phyloP scores from a whole-genome alignment of 2,329 filamentous ascomycete genomes.

The Pezicula rhizophila region DNA sequence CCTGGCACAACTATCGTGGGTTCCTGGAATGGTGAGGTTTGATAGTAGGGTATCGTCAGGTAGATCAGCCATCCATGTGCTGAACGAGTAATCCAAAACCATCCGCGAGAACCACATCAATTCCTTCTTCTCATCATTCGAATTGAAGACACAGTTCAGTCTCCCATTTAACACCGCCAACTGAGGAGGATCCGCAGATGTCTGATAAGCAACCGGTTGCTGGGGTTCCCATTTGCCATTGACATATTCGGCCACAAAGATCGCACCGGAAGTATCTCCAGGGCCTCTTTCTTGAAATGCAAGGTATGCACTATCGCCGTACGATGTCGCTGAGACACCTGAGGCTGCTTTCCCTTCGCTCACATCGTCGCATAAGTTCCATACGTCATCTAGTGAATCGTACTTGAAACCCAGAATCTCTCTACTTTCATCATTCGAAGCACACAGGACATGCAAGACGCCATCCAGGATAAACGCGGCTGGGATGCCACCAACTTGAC shows the following conservation, averaged over 20 bases:
- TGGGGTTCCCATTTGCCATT: conserved; percentile 17
- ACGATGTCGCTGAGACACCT: conserved; percentile 30
- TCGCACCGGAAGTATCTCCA: conserved; percentile 13
- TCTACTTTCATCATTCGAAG: conserved; percentile 16
- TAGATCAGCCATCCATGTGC: conserved; percentile 58
- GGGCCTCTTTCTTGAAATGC: conserved; percentile 21
- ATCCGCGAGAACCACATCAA: conserved; percentile 31
- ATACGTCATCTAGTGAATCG: conserved; percentile 23
- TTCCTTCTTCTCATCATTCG: conserved; percentile 22
- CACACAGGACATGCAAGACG: conserved; percentile 28
- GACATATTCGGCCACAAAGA: conserved; percentile 18
- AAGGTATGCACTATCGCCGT: conserved; percentile 27
- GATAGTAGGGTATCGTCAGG: conserved; percentile 52
- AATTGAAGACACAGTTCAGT: conserved; percentile 30
- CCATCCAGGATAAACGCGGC: conserved; percentile 29
- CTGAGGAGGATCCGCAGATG: conserved; percentile 17
- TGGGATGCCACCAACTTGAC: conserved; percentile 20
- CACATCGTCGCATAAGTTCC: conserved; percentile 27
- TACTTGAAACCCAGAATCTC: conserved; percentile 28
- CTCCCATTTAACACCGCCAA: conserved; percentile 24
- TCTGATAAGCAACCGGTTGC: conserved; percentile 14
- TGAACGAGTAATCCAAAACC: conserved; percentile 30
- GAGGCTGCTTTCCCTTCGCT: conserved; percentile 27
- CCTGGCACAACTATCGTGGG: conserved; percentile 58
- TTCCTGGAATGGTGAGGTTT: conserved; percentile 63